These are phyloP conservation scores for Fusarium sp. DNA, from an alignment of 2,329 filamentous ascomycete species.

Conservation along the genomic window DNA sequence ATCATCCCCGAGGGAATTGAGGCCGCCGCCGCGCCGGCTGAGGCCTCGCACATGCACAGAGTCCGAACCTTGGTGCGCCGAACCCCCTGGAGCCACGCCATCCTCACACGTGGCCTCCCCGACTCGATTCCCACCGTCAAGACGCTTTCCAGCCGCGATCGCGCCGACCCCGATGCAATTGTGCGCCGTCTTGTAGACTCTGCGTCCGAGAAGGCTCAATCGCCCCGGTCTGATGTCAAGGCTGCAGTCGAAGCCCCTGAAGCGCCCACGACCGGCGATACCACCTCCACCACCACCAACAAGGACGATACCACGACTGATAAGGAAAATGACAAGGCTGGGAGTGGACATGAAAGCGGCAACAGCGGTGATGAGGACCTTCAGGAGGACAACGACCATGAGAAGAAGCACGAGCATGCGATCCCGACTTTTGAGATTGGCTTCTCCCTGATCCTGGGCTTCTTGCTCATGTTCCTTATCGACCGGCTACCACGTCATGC, in stretches of 20 bases:
- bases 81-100: conserved; percentile 44
- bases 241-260: conserved; percentile 29
- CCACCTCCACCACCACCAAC: background rate
- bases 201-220: conserved; percentile 7
- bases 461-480: conserved; percentile 96
- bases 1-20: conserved; percentile 98
- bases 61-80: conserved; percentile 46
- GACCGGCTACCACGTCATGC: conserved; percentile 82
- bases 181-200: conserved; percentile 29
- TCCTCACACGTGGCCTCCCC: conserved; percentile 40
- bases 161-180: conserved; percentile 24
- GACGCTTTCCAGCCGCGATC: conserved; percentile 18
- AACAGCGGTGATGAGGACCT: conserved; percentile 47
- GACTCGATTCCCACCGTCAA: conserved; percentile 36
- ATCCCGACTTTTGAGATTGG: conserved; percentile 81
- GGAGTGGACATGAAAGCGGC: conserved; percentile 26
- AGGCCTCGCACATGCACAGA: conserved; percentile 51
- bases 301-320: conserved; percentile 9
- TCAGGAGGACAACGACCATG: conserved; percentile 46
- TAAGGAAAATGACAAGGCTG: conserved; percentile 20
- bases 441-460: conserved; percentile 83
- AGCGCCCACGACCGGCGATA: conserved; percentile 22
- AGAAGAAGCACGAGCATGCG: conserved; percentile 47
- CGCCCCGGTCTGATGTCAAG: conserved; percentile 26
- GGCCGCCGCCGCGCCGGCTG: conserved; percentile 73